Conservation (phyloP, 495 filamentous ascomycete genomes). For the Articulospora tetracladia region DNA sequence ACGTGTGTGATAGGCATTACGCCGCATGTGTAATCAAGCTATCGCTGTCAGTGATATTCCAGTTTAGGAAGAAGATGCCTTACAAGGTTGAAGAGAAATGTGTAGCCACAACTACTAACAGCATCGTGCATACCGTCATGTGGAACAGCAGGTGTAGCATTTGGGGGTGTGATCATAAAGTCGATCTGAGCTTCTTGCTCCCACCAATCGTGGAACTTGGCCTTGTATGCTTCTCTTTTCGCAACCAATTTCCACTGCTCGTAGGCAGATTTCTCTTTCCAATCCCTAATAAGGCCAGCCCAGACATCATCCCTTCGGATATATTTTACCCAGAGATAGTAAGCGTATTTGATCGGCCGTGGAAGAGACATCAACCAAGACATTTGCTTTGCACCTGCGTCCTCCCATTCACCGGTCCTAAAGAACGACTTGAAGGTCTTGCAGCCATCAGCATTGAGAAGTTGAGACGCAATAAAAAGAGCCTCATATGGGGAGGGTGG, state of each 20-base stretch:
- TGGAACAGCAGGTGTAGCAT: constrained; percentile 86
- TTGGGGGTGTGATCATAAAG: constrained; percentile 78
- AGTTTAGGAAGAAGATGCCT: constrained; percentile 24
- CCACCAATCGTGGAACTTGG: constrained; percentile 82
- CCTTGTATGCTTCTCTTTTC: constrained; percentile 72
- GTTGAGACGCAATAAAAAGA: constrained; percentile 73
- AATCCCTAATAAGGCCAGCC: constrained; percentile 70
- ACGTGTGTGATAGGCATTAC: constrained; percentile 87
- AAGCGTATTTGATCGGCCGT: constrained; percentile 73
- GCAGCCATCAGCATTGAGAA: constrained; percentile 86
- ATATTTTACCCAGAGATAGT: constrained; percentile 86
- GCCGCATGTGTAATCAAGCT: constrained; percentile 80
- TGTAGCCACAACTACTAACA: constrained; percentile 88
- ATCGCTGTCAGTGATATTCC: constrained; percentile 26
- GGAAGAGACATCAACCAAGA: constrained; percentile 68
- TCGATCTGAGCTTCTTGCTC: constrained; percentile 63
- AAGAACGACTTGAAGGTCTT: constrained; percentile 75
- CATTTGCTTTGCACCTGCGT: constrained; percentile 75
- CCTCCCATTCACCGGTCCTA: constrained; percentile 73
- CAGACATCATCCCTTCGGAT: constrained; percentile 70
- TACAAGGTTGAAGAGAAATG: constrained; percentile 87
- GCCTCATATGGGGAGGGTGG: constrained; percentile 69
- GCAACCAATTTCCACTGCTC: constrained; percentile 81
- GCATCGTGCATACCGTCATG: constrained; percentile 84
- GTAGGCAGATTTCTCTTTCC: constrained; percentile 63